Evolutionary conservation across 371 early-diverging fungal species (phyloP), one percentile per base, ranked within the genome.

Genomic region (Amoeboaphelidium protococcarum): DNA sequence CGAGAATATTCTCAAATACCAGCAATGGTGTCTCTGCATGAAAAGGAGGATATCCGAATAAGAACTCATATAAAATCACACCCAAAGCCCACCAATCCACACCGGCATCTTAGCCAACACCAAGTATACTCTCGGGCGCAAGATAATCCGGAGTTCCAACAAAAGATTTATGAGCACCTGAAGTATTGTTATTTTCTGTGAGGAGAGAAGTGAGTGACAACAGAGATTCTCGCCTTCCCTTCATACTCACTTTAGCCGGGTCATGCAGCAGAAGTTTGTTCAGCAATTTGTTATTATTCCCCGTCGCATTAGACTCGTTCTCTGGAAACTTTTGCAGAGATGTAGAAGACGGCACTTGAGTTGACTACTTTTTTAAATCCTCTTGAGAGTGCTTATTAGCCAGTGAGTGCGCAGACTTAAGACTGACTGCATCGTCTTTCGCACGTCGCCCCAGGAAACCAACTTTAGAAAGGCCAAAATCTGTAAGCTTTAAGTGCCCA

Each of bases 121-220:
- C 86, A 20, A 81, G 53, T 24, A 95, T 80, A 50, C 78, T 78
- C 58, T 95, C 96, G 0, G 92, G 92, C 2, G 92, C 89, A 47
- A 95, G 63, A 56, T 91, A 95, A 57, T 91, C 96, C 0, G 96
- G 96, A n/a, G 96, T 95, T 13, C 96, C 96, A 6, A 84, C 82
- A 43, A 75, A 65, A 12, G 41, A 19, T 4, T 25, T 44, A 23
- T 24, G 13, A 3, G 10, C 25, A 10, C 24, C 19, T 23, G 13
- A 6, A 6, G 6, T 16, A 10, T 10, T 31, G 37, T 6, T 16
- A 10, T 31, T 31, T 31, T 6, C 6, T 31, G 10, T 16, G 37
- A 31, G 37, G 6, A 31, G 6, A 10, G 37, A 31, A 31, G 37
- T 10, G 16, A 16, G 16, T 10, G 37, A 31, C 16, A 10, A 10